Conservation (phyloP, 2,329 filamentous ascomycete species). For the Colletotrichum tanaceti region DNA sequence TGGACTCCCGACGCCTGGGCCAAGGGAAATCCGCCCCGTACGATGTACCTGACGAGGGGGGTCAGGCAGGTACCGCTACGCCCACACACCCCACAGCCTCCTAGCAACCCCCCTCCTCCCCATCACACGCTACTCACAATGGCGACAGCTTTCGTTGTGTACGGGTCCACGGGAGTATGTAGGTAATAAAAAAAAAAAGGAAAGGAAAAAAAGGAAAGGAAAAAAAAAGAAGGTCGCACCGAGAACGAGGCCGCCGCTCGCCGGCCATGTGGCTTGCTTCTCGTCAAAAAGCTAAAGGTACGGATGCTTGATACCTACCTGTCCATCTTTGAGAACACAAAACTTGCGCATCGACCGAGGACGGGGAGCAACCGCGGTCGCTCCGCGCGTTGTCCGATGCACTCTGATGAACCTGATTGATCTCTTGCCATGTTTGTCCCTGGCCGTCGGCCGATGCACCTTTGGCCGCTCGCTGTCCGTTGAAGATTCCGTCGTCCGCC, state of each 20-base stretch:
- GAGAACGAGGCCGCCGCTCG: conserved; percentile 8
- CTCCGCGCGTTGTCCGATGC: not conserved
- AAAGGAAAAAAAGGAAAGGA: no score
- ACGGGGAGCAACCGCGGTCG: not conserved
- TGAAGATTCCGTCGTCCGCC: not conserved
- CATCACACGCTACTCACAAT: conserved; percentile 4
- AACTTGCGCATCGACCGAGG: no score
- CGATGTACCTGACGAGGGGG: not conserved
- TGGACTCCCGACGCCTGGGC: conserved; percentile 9
- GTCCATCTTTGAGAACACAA: no score
- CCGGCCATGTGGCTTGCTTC: not conserved
- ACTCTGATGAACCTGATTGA: no score
- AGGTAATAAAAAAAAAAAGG: no score
- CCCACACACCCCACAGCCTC: conserved; percentile 9
- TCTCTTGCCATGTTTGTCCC: not conserved
- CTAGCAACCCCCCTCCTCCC: not conserved
- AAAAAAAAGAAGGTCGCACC: conserved; percentile 8
- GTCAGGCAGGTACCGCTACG: not conserved
- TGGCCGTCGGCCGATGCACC: not conserved
- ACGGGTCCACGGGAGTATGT: no score
- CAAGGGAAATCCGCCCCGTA: not conserved
- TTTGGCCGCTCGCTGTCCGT: not conserved
- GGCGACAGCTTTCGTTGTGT: conserved; percentile 15
- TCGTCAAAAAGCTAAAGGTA: conserved; percentile 21
- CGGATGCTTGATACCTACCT: no score